phyloP scores from a whole-genome alignment of 805 yeast genomes.

The Metschnikowia lochheadii region DNA sequence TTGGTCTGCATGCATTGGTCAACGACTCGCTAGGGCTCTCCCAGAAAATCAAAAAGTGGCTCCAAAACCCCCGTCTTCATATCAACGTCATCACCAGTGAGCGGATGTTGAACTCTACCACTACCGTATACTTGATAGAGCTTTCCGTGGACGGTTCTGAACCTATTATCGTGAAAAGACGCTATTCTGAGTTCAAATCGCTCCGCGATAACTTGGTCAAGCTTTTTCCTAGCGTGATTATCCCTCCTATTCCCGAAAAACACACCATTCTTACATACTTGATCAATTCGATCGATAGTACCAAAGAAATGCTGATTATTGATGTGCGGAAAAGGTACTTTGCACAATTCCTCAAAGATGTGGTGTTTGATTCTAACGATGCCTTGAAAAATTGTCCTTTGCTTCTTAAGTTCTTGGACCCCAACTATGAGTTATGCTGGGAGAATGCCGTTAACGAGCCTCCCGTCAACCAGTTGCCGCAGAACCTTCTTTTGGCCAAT shows the following conservation, averaged over 20 bases:
- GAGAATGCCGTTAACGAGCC: slow-evolving; percentile 46
- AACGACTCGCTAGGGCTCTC: slow-evolving; percentile 18
- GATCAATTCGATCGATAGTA: slow-evolving; percentile 35
- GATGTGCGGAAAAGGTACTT: slow-evolving; percentile 47
- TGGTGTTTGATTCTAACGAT: slow-evolving; percentile 29
- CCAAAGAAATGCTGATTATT: slow-evolving; percentile 37
- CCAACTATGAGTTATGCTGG: slow-evolving; percentile 48
- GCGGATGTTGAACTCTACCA: slow-evolving; percentile 30
- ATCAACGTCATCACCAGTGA: slow-evolving; percentile 36
- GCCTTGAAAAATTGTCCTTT: slow-evolving; percentile 35
- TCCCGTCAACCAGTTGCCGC: slow-evolving; percentile 43
- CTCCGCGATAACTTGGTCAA: slow-evolving; percentile 35
- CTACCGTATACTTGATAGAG: slow-evolving; percentile 37
- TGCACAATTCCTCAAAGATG: slow-evolving; percentile 39
- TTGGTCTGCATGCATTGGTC: slow-evolving; percentile 15
- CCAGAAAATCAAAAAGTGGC: slow-evolving; percentile 24
- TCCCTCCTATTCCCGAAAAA: slow-evolving; percentile 45
- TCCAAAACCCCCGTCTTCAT: slow-evolving; percentile 24
- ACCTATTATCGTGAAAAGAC: slow-evolving; percentile 34
- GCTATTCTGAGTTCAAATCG: slow-evolving; percentile 43
- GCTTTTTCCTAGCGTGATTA: slow-evolving; percentile 37
- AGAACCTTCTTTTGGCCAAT: slow-evolving; percentile 45
- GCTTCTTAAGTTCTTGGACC: slow-evolving; percentile 47
- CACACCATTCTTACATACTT: slow-evolving; percentile 44
- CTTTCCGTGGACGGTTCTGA: slow-evolving; percentile 15